Conservation (phyloP, 2,329 filamentous ascomycete species). For the Talaromyces sp. region DNA sequence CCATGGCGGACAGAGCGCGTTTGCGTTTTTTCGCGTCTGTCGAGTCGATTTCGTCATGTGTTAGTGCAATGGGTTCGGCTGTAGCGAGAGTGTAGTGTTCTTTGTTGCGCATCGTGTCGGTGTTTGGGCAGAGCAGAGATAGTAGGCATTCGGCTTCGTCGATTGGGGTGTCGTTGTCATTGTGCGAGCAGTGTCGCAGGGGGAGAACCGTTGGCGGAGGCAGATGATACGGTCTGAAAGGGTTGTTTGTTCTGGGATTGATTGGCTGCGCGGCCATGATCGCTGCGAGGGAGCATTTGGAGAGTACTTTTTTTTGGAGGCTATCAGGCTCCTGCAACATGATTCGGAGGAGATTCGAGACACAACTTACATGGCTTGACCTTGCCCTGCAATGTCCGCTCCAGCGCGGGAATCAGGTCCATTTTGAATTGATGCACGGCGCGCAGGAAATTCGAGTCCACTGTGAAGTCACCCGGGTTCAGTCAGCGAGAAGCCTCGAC, state of each 20-base stretch:
- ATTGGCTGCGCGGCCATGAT: conserved; percentile 36
- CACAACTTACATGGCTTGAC: conserved; percentile 67
- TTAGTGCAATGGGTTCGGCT: conserved; percentile 28
- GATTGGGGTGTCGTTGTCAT: conserved; percentile 36
- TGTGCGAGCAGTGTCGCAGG: conserved; percentile 44
- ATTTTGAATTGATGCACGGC: conserved; percentile 83
- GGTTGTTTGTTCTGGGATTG: conserved; percentile 34
- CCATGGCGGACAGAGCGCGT: conserved; percentile 25
- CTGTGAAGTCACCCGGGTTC: conserved; percentile 33
- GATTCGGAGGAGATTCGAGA: not conserved
- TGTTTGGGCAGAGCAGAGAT: conserved; percentile 36
- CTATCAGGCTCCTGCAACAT: not conserved
- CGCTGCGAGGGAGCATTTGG: conserved; percentile 54
- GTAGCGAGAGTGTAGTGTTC: conserved; percentile 45
- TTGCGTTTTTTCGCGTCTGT: conserved; percentile 25
- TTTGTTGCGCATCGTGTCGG: conserved; percentile 40
- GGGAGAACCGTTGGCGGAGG: conserved; percentile 41
- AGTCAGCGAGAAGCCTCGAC: conserved; percentile 25
- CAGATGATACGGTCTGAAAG: conserved; percentile 36
- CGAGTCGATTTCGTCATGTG: conserved; percentile 7
- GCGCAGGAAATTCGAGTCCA: conserved; percentile 79
- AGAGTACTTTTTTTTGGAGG: conserved; percentile 57
- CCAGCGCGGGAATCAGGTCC: conserved; percentile 71
- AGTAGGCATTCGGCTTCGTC: conserved; percentile 41
- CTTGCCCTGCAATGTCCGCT: conserved; percentile 79